Base-by-base conservation (phyloP, 805 yeast species). In the Wickerhamiella azyma region DNA sequence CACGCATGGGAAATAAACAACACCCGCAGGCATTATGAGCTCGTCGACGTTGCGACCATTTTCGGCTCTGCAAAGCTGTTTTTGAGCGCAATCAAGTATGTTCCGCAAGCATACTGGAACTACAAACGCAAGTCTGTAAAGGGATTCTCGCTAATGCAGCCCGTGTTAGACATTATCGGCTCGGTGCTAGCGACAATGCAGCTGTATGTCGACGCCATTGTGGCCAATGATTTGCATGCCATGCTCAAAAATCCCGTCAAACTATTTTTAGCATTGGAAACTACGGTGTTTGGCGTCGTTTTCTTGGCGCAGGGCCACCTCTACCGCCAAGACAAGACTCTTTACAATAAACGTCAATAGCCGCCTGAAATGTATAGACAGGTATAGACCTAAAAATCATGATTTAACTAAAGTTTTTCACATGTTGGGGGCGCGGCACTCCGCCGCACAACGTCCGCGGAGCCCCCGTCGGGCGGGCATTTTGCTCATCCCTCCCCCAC, bases 91-190 rank as follows among this genome's bases (percentile, higher is more conserved):
- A 57, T 68, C 39, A 72, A 72, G 54, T 70, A 72, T 51, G 48
- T 72, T 5, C 77, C 77, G 1, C 77, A 72, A 52, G 66, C 71
- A 2, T 46, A 60, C 30, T 65, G 65, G 56, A 72, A 71, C 51
- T 55, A 55, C 43, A 52, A 57, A 41, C 63, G 77, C 28, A 58
- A 60, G 37, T 66, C 74, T 7, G 69, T 72, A 57, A 61, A 59
- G 49, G 77, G 77, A 1, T 66, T 69, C 48, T 67, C 75, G 3
- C 65, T 62, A 33, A 45, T 58, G 13, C 68, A 69, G 35, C 62
- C 69, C 6, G 43, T 55, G 19, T 57, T 69, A 16, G 77, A 72
- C 53, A 54, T 70, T 8, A 40, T 58, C 2, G 77, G 77, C 2
- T 66, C 71, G 16, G 19, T 62, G 4, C 62, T 68, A 43, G 63